Conservation (phyloP, 805 yeast genomes). For the Saccharomyces mikatae region DNA sequence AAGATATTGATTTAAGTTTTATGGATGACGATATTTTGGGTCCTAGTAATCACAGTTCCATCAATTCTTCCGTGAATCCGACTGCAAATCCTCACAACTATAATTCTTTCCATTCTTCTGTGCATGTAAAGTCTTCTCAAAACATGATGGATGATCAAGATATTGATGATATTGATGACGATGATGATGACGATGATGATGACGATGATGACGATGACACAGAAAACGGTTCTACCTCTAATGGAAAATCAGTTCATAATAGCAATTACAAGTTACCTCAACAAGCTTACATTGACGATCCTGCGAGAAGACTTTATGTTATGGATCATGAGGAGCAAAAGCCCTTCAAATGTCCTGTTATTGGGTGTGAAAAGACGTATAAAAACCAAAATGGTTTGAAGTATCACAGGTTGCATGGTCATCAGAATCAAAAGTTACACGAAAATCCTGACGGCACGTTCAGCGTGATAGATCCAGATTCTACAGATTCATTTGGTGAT, state of each 20-base stretch:
- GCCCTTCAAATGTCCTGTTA: slow-evolving; percentile 95
- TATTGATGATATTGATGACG: background rate
- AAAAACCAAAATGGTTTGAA: slow-evolving; percentile 96
- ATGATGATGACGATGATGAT: slow-evolving; percentile 17
- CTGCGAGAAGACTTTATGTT: slow-evolving; percentile 88
- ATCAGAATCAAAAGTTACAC: slow-evolving; percentile 86
- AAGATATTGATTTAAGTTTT: slow-evolving; percentile 17
- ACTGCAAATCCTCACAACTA: slow-evolving; percentile 3
- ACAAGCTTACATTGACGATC: slow-evolving; percentile 88
- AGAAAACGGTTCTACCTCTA: slow-evolving; percentile 2
- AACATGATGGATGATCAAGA: background rate
- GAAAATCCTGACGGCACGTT: slow-evolving; percentile 90
- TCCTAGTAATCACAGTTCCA: slow-evolving; percentile 7
- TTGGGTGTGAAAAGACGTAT: slow-evolving; percentile 95
- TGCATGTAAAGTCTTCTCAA: slow-evolving; percentile 1
- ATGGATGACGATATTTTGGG: slow-evolving; percentile 19
- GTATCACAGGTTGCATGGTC: slow-evolving; percentile 93
- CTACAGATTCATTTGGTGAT: slow-evolving; percentile 82
- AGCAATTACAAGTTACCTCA: slow-evolving; percentile 4
- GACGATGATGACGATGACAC: slow-evolving; percentile 15
- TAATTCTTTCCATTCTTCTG: slow-evolving; percentile 1
- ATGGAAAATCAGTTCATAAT: slow-evolving; percentile 4
- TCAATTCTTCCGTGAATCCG: slow-evolving; percentile 7
- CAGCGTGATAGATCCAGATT: slow-evolving; percentile 85
- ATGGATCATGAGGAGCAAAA: slow-evolving; percentile 86